Evolutionary conservation across 169 alveolate species (phyloP), one percentile per base, ranked within the genome.

Genomic region (Plasmodium adleri): DNA sequence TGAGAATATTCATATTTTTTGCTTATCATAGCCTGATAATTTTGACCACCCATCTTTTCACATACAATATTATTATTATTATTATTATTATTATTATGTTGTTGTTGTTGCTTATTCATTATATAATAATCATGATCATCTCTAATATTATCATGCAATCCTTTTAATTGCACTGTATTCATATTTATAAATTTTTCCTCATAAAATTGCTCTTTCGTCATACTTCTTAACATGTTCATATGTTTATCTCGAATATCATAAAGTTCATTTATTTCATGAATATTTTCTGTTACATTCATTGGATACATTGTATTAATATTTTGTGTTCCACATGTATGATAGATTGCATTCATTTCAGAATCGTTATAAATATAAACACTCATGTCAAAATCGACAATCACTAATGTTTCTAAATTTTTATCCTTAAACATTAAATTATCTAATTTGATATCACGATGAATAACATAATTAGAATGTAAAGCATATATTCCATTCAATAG

Each of bases 391-490:
- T 80, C 90, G 22, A 80, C 70, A 12, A 80, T 80, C 3, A 68
- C 90, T 20, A 80, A 26, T 10, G 68, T 67, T 50, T 80, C 90
- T n/a, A 39, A 52, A 24, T 54, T 60, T 39, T 80, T 66, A 49
- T 80, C 90, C 64, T 80, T 80, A 68, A 80, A 80, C 90, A 80
- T 80, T 28, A 80, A 49, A 17, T 80, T 80, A 28, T 80, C 90
- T 28, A 80, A 47, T 43, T 80, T 80, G 13, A 80, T 68, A 80
- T 80, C 90, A 68, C 90, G 47, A 28, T 80, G 90, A 80, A 80
- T 80, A 47, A 80, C 70, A 10, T 28, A 68, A 68, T 80, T 67
- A 1, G 56, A 54, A 68, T 80, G 90, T 50, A 80, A 47, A 54
- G 74, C 90, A 68, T 62, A 68, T 52, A 80, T 80, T 32, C 90